Conservation (phyloP, 2,329 filamentous ascomycete species). For the Pseudogymnoascus sp. region DNA sequence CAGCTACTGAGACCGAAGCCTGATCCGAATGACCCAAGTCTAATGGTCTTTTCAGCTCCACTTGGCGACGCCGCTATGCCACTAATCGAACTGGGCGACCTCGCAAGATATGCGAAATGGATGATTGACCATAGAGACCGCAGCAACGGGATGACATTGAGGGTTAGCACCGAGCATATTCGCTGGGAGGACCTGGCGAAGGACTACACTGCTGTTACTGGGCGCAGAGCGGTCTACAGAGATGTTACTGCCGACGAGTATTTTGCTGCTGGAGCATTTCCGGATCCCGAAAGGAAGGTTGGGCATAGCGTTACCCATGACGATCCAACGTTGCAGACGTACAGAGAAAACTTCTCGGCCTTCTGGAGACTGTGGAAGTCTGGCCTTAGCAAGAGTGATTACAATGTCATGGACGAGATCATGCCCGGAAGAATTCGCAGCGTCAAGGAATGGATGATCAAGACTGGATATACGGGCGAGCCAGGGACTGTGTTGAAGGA, state of each 20-base stretch:
- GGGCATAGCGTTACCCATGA: slow-evolving; percentile 14
- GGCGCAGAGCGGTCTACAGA: slow-evolving; percentile 11
- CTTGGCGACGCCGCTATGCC: slow-evolving; percentile 12
- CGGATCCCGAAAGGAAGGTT: slow-evolving; percentile 14
- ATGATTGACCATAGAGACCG: slow-evolving; percentile 17
- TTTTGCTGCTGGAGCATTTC: slow-evolving; percentile 11
- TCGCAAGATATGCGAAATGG: slow-evolving; percentile 20
- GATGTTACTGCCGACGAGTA: slow-evolving; percentile 13
- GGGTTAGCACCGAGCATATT: slow-evolving; percentile 19
- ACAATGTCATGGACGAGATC: slow-evolving; percentile 18
- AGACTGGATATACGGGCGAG: slow-evolving; percentile 15
- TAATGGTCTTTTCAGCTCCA: slow-evolving; percentile 10
- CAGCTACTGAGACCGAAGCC: slow-evolving; percentile 10
- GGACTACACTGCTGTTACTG: slow-evolving; percentile 14
- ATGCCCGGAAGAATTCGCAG: slow-evolving; percentile 15
- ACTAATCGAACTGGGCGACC: slow-evolving; percentile 17
- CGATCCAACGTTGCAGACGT: slow-evolving; percentile 15
- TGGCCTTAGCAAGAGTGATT: slow-evolving; percentile 10
- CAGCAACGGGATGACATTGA: slow-evolving; percentile 18
- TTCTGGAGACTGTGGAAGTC: slow-evolving; percentile 16
- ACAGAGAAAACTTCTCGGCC: slow-evolving; percentile 13
- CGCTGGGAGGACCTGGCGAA: slow-evolving; percentile 13
- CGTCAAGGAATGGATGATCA: slow-evolving; percentile 16
- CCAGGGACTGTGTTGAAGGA: slow-evolving; percentile 15
- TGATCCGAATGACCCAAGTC: slow-evolving; percentile 15